Evolutionary conservation across 495 filamentous ascomycete genomes (phyloP), one percentile per base, ranked within the genome.

Genomic region (Penicillium longicatenatum): DNA sequence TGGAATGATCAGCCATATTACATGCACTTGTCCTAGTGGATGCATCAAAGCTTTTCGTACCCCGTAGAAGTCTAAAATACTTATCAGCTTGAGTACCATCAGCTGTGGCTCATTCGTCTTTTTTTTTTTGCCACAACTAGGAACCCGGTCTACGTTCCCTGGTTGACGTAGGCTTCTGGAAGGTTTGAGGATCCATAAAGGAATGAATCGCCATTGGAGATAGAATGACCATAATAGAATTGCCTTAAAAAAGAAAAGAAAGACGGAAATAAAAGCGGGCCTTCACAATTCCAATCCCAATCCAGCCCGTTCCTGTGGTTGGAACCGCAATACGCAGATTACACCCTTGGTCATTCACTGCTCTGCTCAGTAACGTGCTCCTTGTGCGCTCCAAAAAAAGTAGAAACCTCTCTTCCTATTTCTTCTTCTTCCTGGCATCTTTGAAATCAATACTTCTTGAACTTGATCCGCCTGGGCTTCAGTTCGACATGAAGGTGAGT

Each of bases 401-500:
- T 10, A 22, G 20, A 8, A 49, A 19, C 43, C 58, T 64, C 50
- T 41, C 53, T 58, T 62, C 53, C 26, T 11, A 43, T 21, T 29
- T 26, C 35, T 29, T 52, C 45, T 48, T 55, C 31, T 39, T 49
- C 51, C 60, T 59, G 26, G 26, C 4, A 26, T 44, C 48, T 62
- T 31, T 51, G 61, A 50, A 52, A 46, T 39, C 55, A 43, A 60
- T 45, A 50, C 56, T 43, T 41, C 52, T 45, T 19, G 11, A 52
- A 43, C 35, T 37, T 29, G 29, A 20, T 21, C 35, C 33, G 50
- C 42, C 45, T 41, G 41, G 42, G 54, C 58, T 50, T 39, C 30
- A 4, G 31, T n/a, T 56, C 65, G 64, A 49, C 30, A 69, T 69
- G 67, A 69, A 69, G 67, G 67, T 69, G 17, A 58, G 59, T 63